Base-by-base conservation (phyloP, 495 filamentous ascomycete species). In the Aspergillus mulundensis region DNA sequence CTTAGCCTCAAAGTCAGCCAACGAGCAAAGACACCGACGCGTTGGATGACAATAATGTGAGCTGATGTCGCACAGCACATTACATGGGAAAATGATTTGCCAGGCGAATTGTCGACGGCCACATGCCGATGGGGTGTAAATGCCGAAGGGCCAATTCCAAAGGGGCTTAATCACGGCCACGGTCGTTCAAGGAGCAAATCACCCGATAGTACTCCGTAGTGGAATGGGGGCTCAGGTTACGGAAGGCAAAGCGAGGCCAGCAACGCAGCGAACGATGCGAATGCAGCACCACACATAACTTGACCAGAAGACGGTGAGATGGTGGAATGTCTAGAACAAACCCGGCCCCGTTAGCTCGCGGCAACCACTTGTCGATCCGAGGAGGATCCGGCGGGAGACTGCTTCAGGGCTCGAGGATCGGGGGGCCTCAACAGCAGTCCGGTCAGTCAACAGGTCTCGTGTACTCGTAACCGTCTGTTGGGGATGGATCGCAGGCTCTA, bases 81-180 rank as follows among this genome's bases (percentile, higher is more conserved):
- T 74, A 76, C 71, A 71, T 70, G 61, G 57, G 61, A 51, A 58
- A 70, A 40, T 54, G 50, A 62, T 57, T 62, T 59, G 63, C 44
- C 56, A 63, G 61, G 63, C 70, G 66, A 76, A 75, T 76, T 63
- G 61, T 62, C 64, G 66, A 66, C 60, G 57, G 63, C 67, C 73
- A 76, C 73, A 76, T 76, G 71, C 73, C 75, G 68, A 46, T 56
- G 55, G 48, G 67, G 42, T 56, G 50, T 45, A 54, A 57, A 56
- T 57, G 46, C 45, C 58, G 34, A 54, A 50, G 32, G 44, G 42
- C 41, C 51, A 32, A 53, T 53, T 57, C 46, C 41, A 52, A 34
- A 54, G 45, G 47, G 50, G 49, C 45, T 47, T 30, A 53, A 49
- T 38, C 52, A 50, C 55, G 51, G 50, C 54, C 52, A 50, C 55